Base-by-base conservation (phyloP, 129 eudicot species). In the Flaveria trinervia region DNA sequence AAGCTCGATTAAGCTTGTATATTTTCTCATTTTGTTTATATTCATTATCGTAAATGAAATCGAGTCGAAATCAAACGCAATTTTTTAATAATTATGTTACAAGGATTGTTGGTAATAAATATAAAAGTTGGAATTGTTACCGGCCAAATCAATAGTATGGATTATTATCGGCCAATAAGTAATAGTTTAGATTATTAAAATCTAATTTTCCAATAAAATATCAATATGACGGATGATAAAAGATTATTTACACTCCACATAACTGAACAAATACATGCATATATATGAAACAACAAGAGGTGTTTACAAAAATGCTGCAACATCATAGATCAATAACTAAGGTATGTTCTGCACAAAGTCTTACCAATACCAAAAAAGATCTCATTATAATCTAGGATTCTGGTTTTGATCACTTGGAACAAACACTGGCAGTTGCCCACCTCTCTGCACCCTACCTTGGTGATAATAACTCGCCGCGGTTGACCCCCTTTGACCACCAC, bases 381-480 rank as follows among this genome's bases (percentile, higher is more conserved):
- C 64, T 82, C 73, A 70, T 61, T 75, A 71, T 69, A 78, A 84
- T 57, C 86, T 79, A 79, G 73, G 68, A 25, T 65, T 49, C 79
- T 72, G 79, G 59, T 41, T 84, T 77, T 85, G 91, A 56, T 92
- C 98, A 67, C 92, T 88, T 33, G 98, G 98, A 7, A 85, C 90
- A 85, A 89, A 92, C 59, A 92, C 98, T 16, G 96, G 98, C 43
- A 90, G 85, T 90, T 92, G 96, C 56, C 90, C 94, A 22, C 98
- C 95, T 67, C 95, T 85, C 74, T 86, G 94, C 16, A 88, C 16
- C 76, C 96, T 84, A 8, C 98, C 88, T 75, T 92, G 97, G 78
- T 86, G 92, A 73, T 80, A 84, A 79, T 88, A 86, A 75, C 85
- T 86, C 43, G 81, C 52, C 3, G 83, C 20, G 12, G 76, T 72